phyloP scores from a whole-genome alignment of 176 grass and related monocot genomes.

The Musa itinerans region DNA sequence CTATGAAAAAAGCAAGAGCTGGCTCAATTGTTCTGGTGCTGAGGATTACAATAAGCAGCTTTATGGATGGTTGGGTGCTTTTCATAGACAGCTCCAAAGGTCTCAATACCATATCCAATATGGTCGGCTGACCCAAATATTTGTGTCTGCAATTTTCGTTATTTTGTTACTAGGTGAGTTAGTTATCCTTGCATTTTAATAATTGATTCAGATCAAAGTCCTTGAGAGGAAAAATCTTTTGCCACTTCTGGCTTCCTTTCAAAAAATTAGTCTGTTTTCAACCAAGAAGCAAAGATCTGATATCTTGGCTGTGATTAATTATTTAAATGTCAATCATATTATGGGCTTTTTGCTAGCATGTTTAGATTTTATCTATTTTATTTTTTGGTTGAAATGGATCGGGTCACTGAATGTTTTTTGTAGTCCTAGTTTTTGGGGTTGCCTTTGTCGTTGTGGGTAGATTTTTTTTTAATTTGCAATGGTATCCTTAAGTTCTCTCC shows the following conservation, averaged over 20 bases:
- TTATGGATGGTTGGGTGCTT: constrained; percentile 14
- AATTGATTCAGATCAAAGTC: too few species aligned
- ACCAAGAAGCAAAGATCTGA: background rate
- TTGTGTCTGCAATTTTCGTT: background rate
- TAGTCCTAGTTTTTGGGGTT: too few species aligned
- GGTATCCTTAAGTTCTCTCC: too few species aligned
- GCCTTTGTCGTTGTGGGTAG: too few species aligned
- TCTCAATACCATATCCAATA: constrained; percentile 16
- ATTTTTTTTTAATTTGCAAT: too few species aligned
- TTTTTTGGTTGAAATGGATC: too few species aligned
- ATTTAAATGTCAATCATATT: too few species aligned
- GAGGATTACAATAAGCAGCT: constrained; percentile 5
- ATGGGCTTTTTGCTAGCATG: too few species aligned
- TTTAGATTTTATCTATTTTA: too few species aligned
- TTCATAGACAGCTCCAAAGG: constrained; percentile 6
- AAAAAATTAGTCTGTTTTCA: background rate
- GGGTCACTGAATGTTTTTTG: too few species aligned
- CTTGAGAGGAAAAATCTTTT: too few species aligned
- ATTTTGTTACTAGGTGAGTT: constrained; percentile 9
- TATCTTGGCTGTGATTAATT: too few species aligned
- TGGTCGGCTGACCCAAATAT: background rate
- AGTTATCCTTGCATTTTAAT: background rate
- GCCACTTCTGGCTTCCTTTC: background rate
- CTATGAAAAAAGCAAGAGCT: background rate
- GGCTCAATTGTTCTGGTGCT: background rate